These are phyloP conservation scores for Metschnikowia matae DNA, from an alignment of 805 yeast genomes.

Conservation along the genomic window DNA sequence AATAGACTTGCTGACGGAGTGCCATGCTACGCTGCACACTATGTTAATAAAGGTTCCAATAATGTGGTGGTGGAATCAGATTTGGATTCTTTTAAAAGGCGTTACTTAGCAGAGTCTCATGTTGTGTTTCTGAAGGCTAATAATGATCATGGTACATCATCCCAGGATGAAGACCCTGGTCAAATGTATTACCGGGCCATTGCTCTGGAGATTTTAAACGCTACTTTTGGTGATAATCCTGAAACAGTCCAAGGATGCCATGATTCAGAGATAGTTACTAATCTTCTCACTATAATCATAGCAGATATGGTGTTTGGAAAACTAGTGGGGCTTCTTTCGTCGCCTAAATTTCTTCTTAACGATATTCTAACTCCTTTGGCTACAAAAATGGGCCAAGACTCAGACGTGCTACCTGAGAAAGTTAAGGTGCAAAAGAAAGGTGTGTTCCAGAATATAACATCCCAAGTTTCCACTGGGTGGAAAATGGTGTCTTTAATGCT, in stretches of 20 bases:
- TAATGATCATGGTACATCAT: not conserved
- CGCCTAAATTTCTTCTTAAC: slow-evolving; percentile 10
- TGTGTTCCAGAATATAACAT: not conserved
- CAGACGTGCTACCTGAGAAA: not conserved
- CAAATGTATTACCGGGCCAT: slow-evolving; percentile 8
- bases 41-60: not conserved
- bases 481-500: not conserved
- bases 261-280: slow-evolving; percentile 11
- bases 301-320: slow-evolving; percentile 16
- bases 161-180: not conserved
- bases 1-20: slow-evolving; percentile 3
- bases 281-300: slow-evolving; percentile 11
- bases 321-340: slow-evolving; percentile 7
- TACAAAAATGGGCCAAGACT: not conserved
- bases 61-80: slow-evolving; percentile 1
- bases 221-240: slow-evolving; percentile 4
- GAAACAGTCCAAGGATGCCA: slow-evolving; percentile 6
- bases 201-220: slow-evolving; percentile 6
- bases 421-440: not conserved
- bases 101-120: slow-evolving; percentile 12
- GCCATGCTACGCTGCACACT: slow-evolving; percentile 7
- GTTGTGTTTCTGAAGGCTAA: slow-evolving; percentile 5
- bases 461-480: not conserved
- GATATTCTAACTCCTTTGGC: not conserved
- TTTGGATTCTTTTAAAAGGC: not conserved